A percentile compares a stretch with the other conserved stretches of the same genome.
Conservation (phyloP, 805 yeast species). For the Candida cerambycidarum region DNA sequence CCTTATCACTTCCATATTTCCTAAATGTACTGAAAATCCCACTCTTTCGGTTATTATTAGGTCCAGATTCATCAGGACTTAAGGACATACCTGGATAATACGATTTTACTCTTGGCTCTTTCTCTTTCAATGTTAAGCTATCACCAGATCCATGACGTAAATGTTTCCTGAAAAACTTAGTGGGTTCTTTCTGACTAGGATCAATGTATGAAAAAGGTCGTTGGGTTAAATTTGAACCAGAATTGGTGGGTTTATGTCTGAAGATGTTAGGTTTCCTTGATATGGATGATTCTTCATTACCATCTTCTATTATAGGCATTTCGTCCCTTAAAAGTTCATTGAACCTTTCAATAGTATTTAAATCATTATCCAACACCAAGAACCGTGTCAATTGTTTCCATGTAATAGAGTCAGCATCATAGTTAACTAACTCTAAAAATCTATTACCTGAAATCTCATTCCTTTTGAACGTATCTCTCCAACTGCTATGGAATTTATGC, state of each 20-base stretch:
- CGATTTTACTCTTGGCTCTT: conserved; percentile 13
- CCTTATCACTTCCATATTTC: conserved; percentile 41
- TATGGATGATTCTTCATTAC: conserved; percentile 5
- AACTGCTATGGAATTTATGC: conserved; percentile 68
- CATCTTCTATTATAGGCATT: conserved; percentile 11
- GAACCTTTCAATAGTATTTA: conserved; percentile 54
- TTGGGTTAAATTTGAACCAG: conserved; percentile 23
- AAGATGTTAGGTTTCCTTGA: conserved; percentile 30
- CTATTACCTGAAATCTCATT: conserved; percentile 59
- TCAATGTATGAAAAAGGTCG: conserved; percentile 42
- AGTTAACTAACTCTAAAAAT: conserved; percentile 67
- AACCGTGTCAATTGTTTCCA: conserved; percentile 45
- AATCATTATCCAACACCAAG: conserved; percentile 41
- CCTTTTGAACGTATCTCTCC: conserved; percentile 66
- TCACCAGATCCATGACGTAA: conserved; percentile 48
- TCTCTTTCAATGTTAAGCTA: conserved; percentile 11
- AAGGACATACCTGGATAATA: conserved; percentile 17
- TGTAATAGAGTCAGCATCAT: conserved; percentile 48
- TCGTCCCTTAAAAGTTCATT: conserved; percentile 21
- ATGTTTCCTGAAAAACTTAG: conserved; percentile 60
- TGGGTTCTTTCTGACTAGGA: conserved; percentile 24
- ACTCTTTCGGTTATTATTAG: conserved; percentile 21
- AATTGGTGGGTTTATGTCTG: conserved; percentile 22
- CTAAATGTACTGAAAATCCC: conserved; percentile 41
- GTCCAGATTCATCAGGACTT: conserved; percentile 14